These are phyloP conservation scores for Pestalotiopsis sp. DNA, from an alignment of 2,329 filamentous ascomycete genomes.

Conservation along the genomic window DNA sequence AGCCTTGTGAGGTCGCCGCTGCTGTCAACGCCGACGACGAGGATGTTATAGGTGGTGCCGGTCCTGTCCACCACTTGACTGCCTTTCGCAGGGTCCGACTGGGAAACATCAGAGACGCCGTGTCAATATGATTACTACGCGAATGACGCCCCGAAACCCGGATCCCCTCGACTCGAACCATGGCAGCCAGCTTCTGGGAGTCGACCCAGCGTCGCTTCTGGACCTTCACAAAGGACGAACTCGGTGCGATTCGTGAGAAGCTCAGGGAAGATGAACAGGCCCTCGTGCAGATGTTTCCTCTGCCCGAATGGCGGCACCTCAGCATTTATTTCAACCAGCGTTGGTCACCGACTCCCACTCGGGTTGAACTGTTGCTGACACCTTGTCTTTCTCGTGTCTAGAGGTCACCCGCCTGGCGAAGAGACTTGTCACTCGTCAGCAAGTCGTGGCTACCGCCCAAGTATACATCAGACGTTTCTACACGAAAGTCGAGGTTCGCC, in stretches of 20 bases:
- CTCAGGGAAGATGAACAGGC: constrained; percentile 77
- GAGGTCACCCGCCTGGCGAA: constrained; percentile 84
- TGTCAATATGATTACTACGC: constrained; percentile 4
- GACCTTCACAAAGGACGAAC: constrained; percentile 84
- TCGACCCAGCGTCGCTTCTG: constrained; percentile 90
- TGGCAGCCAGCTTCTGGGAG: constrained; percentile 97
- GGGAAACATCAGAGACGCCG: background rate
- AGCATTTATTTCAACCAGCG: constrained; percentile 93
- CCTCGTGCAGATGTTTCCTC: constrained; percentile 76
- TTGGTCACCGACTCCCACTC: constrained; percentile 44
- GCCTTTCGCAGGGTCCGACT: background rate
- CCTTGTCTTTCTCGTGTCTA: constrained; percentile 33
- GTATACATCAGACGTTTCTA: constrained; percentile 96
- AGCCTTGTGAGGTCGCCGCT: background rate
- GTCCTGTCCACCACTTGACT: background rate
- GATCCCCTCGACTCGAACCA: constrained; percentile 39
- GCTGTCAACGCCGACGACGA: background rate
- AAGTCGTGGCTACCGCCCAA: constrained; percentile 91
- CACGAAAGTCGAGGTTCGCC: constrained; percentile 84
- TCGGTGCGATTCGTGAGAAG: constrained; percentile 74
- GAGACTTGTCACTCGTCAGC: constrained; percentile 82
- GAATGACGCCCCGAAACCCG: background rate
- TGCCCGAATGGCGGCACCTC: constrained; percentile 81
- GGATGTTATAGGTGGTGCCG: background rate
- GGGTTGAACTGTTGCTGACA: background rate